Percentiles rank a stretch among this genome's conserved stretches.
Evolutionary conservation across 495 filamentous ascomycete species (phyloP).

Genomic region (Podospora pseudopauciseta): DNA sequence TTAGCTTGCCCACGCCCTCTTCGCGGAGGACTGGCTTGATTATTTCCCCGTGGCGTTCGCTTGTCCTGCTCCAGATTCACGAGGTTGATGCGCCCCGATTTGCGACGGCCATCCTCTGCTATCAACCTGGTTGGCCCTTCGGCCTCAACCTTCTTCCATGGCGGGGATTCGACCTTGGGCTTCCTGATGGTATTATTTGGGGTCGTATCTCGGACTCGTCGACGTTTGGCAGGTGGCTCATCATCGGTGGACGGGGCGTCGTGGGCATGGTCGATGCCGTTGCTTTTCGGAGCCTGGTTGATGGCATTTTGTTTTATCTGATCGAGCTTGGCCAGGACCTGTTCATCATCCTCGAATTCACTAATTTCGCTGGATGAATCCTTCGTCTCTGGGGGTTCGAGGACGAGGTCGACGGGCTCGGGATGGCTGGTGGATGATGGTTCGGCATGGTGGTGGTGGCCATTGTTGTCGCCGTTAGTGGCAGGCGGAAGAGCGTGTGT

Average conservation of each 20-base stretch:
- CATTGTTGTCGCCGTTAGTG: constrained; percentile 30
- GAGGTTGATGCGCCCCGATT: constrained; percentile 77
- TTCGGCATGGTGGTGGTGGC: constrained; percentile 15
- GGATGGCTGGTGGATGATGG: constrained; percentile 12
- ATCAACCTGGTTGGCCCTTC: constrained; percentile 82
- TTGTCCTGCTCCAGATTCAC: constrained; percentile 70
- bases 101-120: constrained; percentile 73
- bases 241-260: constrained; percentile 28
- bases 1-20: constrained; percentile 20
- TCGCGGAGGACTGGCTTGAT: constrained; percentile 24
- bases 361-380: constrained; percentile 1
- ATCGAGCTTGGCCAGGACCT: constrained; percentile 4
- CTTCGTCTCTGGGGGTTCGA: constrained; percentile 5
- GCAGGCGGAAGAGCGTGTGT: constrained; percentile 34
- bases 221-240: constrained; percentile 66
- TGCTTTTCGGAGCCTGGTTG: constrained; percentile 21
- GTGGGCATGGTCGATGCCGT: constrained; percentile 19
- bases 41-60: constrained; percentile 46
- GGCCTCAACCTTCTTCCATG: constrained; percentile 86
- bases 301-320: not conserved
- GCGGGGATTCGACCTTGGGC: constrained; percentile 66
- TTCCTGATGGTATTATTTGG: constrained; percentile 34
- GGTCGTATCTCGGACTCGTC: constrained; percentile 55
- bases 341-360: constrained; percentile 7
- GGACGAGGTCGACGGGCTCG: constrained; percentile 6